A percentile compares a stretch with the other conserved stretches of the same genome.
Conservation (phyloP, 2,329 filamentous ascomycete species). For the Scedosporium apiospermum region DNA sequence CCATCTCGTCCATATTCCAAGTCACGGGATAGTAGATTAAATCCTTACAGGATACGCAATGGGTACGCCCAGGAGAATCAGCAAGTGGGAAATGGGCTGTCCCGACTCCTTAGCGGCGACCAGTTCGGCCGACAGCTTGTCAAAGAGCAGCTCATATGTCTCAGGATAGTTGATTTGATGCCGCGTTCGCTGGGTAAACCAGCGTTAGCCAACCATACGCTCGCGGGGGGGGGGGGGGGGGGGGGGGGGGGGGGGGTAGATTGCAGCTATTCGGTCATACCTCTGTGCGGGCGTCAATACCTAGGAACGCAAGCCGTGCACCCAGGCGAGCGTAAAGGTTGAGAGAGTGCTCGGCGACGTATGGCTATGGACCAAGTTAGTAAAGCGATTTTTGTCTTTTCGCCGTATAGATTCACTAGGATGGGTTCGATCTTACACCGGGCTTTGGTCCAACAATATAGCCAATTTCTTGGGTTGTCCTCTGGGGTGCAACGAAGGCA, state of each 20-base stretch:
- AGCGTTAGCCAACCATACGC: background rate
- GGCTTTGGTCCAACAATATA: constrained; percentile 72
- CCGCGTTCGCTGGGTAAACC: constrained; percentile 55
- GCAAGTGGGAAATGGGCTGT: constrained; percentile 77
- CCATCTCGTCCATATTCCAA: background rate
- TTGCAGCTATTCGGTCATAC: constrained; percentile 23
- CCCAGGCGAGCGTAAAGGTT: constrained; percentile 82
- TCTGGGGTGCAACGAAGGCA: constrained; percentile 56
- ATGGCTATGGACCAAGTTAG: constrained; percentile 53
- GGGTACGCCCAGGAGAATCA: constrained; percentile 79
- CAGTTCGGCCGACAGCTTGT: constrained; percentile 66
- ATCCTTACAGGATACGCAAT: constrained; percentile 67
- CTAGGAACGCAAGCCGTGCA: constrained; percentile 72
- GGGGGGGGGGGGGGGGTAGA: constrained; percentile 43
- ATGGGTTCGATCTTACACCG: constrained; percentile 47
- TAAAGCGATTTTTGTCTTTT: background rate
- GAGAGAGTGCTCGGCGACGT: constrained; percentile 79
- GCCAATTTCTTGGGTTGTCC: constrained; percentile 44
- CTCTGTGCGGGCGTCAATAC: constrained; percentile 88
- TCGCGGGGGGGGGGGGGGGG: constrained; percentile 30
- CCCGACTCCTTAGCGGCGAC: constrained; percentile 53
- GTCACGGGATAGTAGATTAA: background rate
- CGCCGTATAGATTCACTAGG: constrained; percentile 19
- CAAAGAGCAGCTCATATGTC: constrained; percentile 78
- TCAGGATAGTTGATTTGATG: constrained; percentile 93